Base-by-base conservation (phyloP, 495 filamentous ascomycete genomes). In the Trichocladium uniseriatum region DNA sequence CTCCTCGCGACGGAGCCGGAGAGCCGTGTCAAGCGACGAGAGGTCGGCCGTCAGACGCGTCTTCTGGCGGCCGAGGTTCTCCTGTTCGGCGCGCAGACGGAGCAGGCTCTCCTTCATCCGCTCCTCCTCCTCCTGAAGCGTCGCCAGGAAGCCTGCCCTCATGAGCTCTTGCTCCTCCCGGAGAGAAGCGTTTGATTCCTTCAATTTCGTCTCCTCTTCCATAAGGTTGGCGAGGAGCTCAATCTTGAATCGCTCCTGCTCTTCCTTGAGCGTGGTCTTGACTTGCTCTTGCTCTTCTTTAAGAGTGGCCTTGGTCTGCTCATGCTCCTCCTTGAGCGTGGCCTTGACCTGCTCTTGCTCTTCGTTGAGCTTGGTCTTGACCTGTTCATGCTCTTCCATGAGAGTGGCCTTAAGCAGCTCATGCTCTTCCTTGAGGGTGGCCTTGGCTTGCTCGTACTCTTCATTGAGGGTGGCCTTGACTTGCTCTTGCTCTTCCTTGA, bases 1-100 rank as follows among this genome's bases (percentile, higher is more conserved):
- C 63, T 98, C 92, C 61, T 96, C 91, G 20, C 86, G 83, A 13
- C 92, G 83, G 48, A 97, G 78, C 14, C 83, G 79, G 3, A 96
- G 77, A 3, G 91, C 90, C 18, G 87, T 96, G 58, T 96, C 87
- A 0, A 97, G 73, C 14, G 82, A 82, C 18, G 89, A 87, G 3
- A 96, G 78, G 52, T 98, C 89, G 31, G 85, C 87, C 13, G 79
- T 78, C 19, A 96, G 73, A 37, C 82, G 80, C 13, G 78, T 73
- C 69, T 88, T 95, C 55, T 91, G 83, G 38, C 78, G 69, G 15
- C 66, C 65, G 27, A 97, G 70, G 18, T 79, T 76, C 29, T 94
- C 83, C 54, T 86, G 83, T 57, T 91, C 86, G 1, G 66, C 54
- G 45, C 77, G 75, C 16, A 89, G 64, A n/a, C 63, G 62, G 2